Conservation (phyloP, 2,329 filamentous ascomycete species). For the Sarocladiaceae sp. region DNA sequence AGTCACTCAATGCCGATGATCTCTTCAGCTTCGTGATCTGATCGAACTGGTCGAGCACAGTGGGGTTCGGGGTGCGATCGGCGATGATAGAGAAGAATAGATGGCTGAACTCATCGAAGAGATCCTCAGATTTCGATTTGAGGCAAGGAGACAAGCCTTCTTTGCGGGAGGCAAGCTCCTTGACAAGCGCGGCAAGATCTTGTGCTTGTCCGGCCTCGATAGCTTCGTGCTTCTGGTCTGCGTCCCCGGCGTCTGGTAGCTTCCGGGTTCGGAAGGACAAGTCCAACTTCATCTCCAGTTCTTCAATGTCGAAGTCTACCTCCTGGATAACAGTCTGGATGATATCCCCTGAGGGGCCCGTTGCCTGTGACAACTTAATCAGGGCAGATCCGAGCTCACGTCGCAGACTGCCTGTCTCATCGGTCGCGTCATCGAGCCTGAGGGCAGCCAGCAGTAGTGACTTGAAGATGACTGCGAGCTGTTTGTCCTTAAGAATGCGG, state of each 20-base stretch:
- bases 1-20: slow-evolving; percentile 50
- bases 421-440: slow-evolving; percentile 50
- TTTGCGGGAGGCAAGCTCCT: slow-evolving; percentile 31
- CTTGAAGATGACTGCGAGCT: slow-evolving; percentile 62
- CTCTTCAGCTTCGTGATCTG: slow-evolving; percentile 50
- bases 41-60: slow-evolving; percentile 47
- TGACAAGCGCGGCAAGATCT: slow-evolving; percentile 19
- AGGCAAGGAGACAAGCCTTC: slow-evolving; percentile 48
- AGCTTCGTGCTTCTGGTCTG: slow-evolving; percentile 32
- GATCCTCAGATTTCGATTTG: slow-evolving; percentile 40
- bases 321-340: slow-evolving; percentile 64
- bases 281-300: slow-evolving; percentile 70
- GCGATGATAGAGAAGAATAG: slow-evolving; percentile 53
- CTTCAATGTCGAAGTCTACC: slow-evolving; percentile 67
- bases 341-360: slow-evolving; percentile 54
- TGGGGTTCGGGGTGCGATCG: slow-evolving; percentile 33
- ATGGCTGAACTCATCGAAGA: slow-evolving; percentile 56
- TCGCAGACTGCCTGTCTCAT: slow-evolving; percentile 52
- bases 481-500: slow-evolving; percentile 57
- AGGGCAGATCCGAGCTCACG: slow-evolving; percentile 62
- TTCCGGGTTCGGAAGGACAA: slow-evolving; percentile 59
- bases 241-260: slow-evolving; percentile 44
- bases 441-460: slow-evolving; percentile 58
- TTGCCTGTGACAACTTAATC: slow-evolving; percentile 59
- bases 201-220: slow-evolving; percentile 14